Evolutionary conservation across 2,329 filamentous ascomycete species (phyloP).

Genomic region (Coniosporium tulheliwenetii): DNA sequence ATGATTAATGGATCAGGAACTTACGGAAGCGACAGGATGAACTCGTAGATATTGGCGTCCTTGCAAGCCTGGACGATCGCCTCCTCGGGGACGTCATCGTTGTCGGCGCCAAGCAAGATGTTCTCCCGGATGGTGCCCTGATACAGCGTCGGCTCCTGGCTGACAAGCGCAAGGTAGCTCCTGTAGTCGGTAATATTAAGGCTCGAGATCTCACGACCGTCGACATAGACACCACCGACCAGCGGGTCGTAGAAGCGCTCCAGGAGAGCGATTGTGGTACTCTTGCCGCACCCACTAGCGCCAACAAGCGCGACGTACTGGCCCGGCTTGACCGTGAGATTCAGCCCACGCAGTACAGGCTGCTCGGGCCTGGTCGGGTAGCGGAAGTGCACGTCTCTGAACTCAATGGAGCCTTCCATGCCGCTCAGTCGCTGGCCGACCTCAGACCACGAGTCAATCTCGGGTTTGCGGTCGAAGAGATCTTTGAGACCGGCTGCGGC

Average conservation of each 20-base stretch:
- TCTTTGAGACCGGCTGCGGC: conserved; percentile 67
- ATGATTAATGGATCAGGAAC: conserved; percentile 12
- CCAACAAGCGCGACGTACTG: conserved; percentile 84
- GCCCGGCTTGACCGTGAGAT: conserved; percentile 57
- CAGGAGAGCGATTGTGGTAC: conserved; percentile 77
- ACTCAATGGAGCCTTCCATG: conserved; percentile 69
- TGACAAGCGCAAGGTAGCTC: conserved; percentile 69
- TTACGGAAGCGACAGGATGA: conserved; percentile 65
- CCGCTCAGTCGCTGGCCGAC: conserved; percentile 47
- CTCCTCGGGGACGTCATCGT: conserved; percentile 53
- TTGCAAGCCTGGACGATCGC: conserved; percentile 64
- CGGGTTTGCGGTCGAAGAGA: conserved; percentile 68
- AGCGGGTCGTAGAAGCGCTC: conserved; percentile 92
- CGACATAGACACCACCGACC: conserved; percentile 63
- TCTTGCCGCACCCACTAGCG: conserved; percentile 89
- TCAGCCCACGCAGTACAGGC: conserved; percentile 75
- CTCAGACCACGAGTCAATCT: conserved; percentile 66
- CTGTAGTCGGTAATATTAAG: conserved; percentile 82
- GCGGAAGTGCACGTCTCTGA: conserved; percentile 83
- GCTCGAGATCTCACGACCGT: conserved; percentile 64
- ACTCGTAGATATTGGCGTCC: conserved; percentile 86
- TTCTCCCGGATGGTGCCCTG: conserved; percentile 87
- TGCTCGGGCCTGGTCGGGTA: conserved; percentile 87
- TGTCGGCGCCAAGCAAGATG: conserved; percentile 61
- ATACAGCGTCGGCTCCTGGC: conserved; percentile 88